Conservation (phyloP, 2,329 filamentous ascomycete genomes). For the Penicillium expansum region DNA sequence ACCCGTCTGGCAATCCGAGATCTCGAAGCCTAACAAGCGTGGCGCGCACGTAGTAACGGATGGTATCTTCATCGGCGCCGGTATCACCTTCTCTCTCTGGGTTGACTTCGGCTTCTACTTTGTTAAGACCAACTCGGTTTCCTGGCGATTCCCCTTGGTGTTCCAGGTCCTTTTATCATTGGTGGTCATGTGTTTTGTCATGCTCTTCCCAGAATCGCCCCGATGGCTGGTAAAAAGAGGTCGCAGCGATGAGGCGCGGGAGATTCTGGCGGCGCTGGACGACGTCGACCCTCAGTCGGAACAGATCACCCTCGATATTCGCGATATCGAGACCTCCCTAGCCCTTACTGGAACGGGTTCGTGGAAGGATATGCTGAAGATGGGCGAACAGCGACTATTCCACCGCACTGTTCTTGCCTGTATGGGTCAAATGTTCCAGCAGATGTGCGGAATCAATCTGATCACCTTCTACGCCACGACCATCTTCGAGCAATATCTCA, state of each 20-base stretch:
- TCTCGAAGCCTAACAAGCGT: slow-evolving; percentile 29
- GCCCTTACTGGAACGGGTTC: slow-evolving; percentile 36
- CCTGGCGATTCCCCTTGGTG: slow-evolving; percentile 46
- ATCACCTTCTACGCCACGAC: no score
- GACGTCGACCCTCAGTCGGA: slow-evolving; percentile 43
- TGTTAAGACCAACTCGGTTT: slow-evolving; percentile 37
- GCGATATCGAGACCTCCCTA: slow-evolving; percentile 43
- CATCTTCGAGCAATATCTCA: no score
- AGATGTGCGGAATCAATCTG: no score
- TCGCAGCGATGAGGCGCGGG: slow-evolving; percentile 32
- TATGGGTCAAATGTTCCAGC: no score
- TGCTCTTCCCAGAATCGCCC: slow-evolving; percentile 41
- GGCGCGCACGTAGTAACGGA: slow-evolving; percentile 49
- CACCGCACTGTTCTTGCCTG: no score
- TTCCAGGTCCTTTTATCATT: slow-evolving; percentile 38
- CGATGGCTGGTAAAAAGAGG: slow-evolving; percentile 49
- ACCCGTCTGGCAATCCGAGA: slow-evolving; percentile 45
- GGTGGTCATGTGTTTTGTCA: slow-evolving; percentile 34
- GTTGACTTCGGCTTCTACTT: slow-evolving; percentile 48
- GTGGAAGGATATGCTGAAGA: no score
- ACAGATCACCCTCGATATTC: slow-evolving; percentile 38
- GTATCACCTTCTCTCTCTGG: slow-evolving; percentile 49
- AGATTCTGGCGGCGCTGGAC: slow-evolving; percentile 41
- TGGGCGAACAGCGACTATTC: no score
- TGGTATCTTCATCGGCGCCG: slow-evolving; percentile 48